Base-by-base conservation (phyloP, 495 filamentous ascomycete genomes). In the Oleoguttula mirabilis region DNA sequence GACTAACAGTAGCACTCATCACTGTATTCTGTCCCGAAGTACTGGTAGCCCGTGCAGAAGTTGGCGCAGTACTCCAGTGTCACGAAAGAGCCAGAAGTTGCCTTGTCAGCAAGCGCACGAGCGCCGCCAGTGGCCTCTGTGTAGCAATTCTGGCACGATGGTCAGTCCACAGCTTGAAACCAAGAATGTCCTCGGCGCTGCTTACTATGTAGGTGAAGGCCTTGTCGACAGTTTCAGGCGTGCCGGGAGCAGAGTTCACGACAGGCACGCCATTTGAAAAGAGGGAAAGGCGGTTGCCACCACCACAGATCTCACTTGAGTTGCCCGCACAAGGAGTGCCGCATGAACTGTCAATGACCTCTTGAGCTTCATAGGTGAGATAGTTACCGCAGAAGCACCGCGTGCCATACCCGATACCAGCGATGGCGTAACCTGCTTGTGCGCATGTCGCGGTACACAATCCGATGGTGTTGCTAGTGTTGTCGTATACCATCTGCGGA, bases 1-100 rank as follows among this genome's bases (percentile, higher is more conserved):
- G n/a, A n/a, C n/a, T n/a, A n/a, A 32, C 50, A 52, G 34, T 50
- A 50, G 30, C 50, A 42, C 67, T 69, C 38, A 67, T 58, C 14
- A 54, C 33, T 58, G 35, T 65, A 71, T 41, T 70, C 62, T 55
- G 66, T 59, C 27, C 65, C 68, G 40, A 52, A 66, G 28, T 65
- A 58, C 32, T 47, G 51, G 48, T 61, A 70, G 7, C 65, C 65
- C 41, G 16, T 16, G 31, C 50, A 52, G 37, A 33, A 52, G 12
- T 17, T 39, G 7, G 42, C 50, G 31, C 50, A 52, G 16, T 35
- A 27, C 21, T 37, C 50, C 8, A 54, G 19, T 1, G 50, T 47
- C 36, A 51, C 30, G 32, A 22, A 38, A 19, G 16, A 15, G 25
- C 39, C 39, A 16, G 21, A 31, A n/a, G 39, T 38, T 3, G 15